Evolutionary conservation across 2,329 filamentous ascomycete genomes (phyloP).

Genomic region (Microcyclospora pomicola): DNA sequence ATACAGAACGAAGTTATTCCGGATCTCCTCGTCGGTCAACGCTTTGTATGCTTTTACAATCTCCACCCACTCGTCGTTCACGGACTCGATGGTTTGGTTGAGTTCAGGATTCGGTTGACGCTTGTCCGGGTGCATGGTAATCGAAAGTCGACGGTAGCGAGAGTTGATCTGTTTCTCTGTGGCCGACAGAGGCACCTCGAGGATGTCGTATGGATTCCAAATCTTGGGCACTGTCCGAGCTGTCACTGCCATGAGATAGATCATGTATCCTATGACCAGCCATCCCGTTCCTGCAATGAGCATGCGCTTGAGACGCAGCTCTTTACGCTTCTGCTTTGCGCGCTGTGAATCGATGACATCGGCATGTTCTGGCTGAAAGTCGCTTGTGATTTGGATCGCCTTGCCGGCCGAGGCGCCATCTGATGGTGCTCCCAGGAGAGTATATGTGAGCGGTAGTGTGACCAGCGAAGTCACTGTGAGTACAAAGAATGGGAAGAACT

Average conservation of each 20-base stretch:
- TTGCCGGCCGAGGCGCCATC: constrained; percentile 64
- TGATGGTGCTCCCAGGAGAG: constrained; percentile 61
- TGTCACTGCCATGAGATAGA: constrained; percentile 76
- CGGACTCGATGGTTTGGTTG: constrained; percentile 73
- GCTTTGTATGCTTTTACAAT: constrained; percentile 97
- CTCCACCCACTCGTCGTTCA: constrained; percentile 86
- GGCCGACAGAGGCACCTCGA: constrained; percentile 70
- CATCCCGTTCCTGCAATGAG: constrained; percentile 65
- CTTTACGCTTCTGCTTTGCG: constrained; percentile 75
- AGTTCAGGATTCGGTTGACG: constrained; percentile 65
- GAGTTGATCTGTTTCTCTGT: constrained; percentile 85
- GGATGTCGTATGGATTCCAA: constrained; percentile 94
- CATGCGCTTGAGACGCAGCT: constrained; percentile 75
- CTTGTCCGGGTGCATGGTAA: constrained; percentile 89
- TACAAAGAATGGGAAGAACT: constrained; percentile 99
- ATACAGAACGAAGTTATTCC: constrained; percentile 92
- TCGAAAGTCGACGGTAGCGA: constrained; percentile 73
- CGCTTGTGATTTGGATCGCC: constrained; percentile 67
- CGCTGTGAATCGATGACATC: constrained; percentile 72
- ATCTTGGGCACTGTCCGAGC: constrained; percentile 58
- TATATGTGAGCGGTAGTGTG: constrained; percentile 77
- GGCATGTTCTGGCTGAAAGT: constrained; percentile 69
- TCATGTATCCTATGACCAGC: constrained; percentile 74
- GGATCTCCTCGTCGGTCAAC: constrained; percentile 89
- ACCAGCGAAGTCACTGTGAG: constrained; percentile 77